Evolutionary conservation across 2,329 filamentous ascomycete species (phyloP).

Genomic region (Aspergillus brunneoviolaceus): DNA sequence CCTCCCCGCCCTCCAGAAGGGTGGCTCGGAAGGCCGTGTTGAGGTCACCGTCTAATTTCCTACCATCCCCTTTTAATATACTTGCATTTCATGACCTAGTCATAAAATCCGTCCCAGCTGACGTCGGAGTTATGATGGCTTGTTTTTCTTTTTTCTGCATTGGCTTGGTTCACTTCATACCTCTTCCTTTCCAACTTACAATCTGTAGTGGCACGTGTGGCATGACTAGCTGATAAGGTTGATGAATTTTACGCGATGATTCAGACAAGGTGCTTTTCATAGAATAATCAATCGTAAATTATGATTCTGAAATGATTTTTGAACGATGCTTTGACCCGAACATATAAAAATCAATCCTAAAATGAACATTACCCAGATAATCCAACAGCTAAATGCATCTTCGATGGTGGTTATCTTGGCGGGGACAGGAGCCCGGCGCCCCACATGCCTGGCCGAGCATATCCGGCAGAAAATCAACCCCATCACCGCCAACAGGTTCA

Average conservation of each 20-base stretch:
- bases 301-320: not conserved
- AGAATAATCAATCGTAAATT: not conserved
- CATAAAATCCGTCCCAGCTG: slow-evolving; percentile 36
- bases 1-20: slow-evolving; percentile 73
- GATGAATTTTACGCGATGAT: slow-evolving; percentile 22
- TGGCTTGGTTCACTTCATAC: slow-evolving; percentile 24
- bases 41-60: slow-evolving; percentile 72
- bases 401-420: not conserved
- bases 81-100: slow-evolving; percentile 21
- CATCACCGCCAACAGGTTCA: not conserved
- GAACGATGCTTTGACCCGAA: too few species aligned
- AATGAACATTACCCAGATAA: too few species aligned
- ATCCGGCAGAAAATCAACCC: not conserved
- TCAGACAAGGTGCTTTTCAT: not conserved
- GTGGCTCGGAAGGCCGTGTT: slow-evolving; percentile 79
- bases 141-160: slow-evolving; percentile 25
- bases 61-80: slow-evolving; percentile 26
- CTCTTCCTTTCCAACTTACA: slow-evolving; percentile 28
- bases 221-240: slow-evolving; percentile 32
- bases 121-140: slow-evolving; percentile 40
- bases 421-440: not conserved
- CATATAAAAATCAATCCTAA: too few species aligned
- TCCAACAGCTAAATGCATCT: too few species aligned
- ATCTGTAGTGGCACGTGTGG: slow-evolving; percentile 33
- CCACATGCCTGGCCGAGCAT: not conserved